Evolutionary conservation across 441 rosid genomes (phyloP).

Genomic region (Euphorbia corollata): DNA sequence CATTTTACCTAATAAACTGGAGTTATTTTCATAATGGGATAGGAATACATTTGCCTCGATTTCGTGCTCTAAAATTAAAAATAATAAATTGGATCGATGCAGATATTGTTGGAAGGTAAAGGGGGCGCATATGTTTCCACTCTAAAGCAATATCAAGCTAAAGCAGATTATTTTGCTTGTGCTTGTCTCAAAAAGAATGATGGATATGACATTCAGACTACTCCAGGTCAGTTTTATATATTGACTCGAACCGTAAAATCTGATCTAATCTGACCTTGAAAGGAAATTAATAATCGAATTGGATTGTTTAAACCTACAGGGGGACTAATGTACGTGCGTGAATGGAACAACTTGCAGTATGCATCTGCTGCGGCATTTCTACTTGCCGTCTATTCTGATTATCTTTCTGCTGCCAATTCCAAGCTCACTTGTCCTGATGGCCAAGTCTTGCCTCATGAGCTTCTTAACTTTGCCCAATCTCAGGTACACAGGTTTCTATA

Average conservation of each 20-base stretch:
- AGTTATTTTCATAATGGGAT: no score
- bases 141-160: constrained; percentile 53
- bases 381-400: constrained; percentile 60
- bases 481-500: constrained; percentile 32
- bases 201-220: constrained; percentile 39
- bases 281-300: not conserved
- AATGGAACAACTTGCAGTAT: constrained; percentile 96
- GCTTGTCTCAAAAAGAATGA: constrained; percentile 65
- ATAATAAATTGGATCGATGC: not conserved
- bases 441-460: constrained; percentile 36
- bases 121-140: constrained; percentile 34
- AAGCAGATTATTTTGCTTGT: constrained; percentile 73
- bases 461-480: constrained; percentile 53
- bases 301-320: constrained; percentile 23
- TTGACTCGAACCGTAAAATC: not conserved
- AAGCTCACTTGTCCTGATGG: constrained; percentile 48
- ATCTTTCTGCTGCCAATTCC: constrained; percentile 35
- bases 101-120: constrained; percentile 59
- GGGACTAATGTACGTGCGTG: constrained; percentile 66
- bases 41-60: no score
- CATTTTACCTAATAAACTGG: no score
- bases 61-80: no score
- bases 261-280: no score
- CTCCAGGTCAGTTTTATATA: constrained; percentile 32
- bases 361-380: constrained; percentile 73